These are phyloP conservation scores for Kodamaea derodonti DNA, from an alignment of 1,139 yeast genomes.

Conservation along the genomic window DNA sequence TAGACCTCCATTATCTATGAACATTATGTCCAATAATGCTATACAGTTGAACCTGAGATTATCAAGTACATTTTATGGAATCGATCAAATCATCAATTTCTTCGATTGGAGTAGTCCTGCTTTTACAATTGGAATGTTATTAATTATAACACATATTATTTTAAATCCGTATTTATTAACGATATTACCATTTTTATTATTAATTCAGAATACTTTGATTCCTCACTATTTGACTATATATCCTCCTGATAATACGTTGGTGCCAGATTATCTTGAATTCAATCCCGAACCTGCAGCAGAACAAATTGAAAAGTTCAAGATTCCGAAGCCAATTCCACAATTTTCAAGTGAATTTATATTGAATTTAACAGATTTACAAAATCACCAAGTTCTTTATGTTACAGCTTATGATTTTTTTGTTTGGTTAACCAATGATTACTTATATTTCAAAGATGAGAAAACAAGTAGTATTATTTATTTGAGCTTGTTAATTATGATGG, in stretches of 20 bases:
- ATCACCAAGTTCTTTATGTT: constrained; percentile 70
- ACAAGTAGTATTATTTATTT: constrained; percentile 54
- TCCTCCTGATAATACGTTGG: constrained; percentile 31
- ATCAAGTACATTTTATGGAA: constrained; percentile 53
- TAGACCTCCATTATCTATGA: constrained; percentile 69
- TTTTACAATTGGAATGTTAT: constrained; percentile 56
- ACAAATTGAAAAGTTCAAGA: constrained; percentile 38
- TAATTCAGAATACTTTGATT: constrained; percentile 55
- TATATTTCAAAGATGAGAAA: constrained; percentile 64
- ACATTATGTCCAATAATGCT: constrained; percentile 65
- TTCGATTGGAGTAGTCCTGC: constrained; percentile 64
- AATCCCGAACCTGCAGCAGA: constrained; percentile 59
- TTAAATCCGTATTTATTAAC: constrained; percentile 59
- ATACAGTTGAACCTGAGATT: constrained; percentile 63
- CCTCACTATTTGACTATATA: constrained; percentile 60
- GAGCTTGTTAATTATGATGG: constrained; percentile 21
- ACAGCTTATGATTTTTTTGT: constrained; percentile 56
- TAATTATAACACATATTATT: constrained; percentile 54
- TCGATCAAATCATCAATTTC: constrained; percentile 53
- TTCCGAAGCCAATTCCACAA: constrained; percentile 77
- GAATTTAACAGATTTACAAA: constrained; percentile 81
- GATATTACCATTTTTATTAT: constrained; percentile 50
- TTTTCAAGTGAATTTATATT: constrained; percentile 73
- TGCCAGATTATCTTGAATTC: constrained; percentile 20
- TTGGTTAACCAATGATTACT: constrained; percentile 50